Evolutionary conservation across 108 stramenopile species (phyloP).

Genomic region (Pseudonitzschia multiseries): DNA sequence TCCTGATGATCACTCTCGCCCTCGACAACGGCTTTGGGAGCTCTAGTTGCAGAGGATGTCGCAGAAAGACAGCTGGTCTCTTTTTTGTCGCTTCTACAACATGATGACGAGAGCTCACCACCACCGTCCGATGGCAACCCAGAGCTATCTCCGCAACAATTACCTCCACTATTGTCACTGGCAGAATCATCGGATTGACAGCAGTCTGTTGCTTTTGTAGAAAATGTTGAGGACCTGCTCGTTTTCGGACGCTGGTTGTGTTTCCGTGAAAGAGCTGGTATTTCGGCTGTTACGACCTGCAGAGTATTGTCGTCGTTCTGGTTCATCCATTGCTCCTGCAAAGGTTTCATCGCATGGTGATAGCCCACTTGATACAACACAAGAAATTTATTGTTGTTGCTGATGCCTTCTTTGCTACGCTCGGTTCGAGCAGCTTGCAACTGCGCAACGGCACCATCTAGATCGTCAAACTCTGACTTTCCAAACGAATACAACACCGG

Average conservation of each 20-base stretch:
- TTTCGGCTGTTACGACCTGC: constrained; percentile 25
- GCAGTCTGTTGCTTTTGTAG: background rate
- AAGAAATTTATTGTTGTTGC: constrained; percentile 41
- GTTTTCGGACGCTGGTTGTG: constrained; percentile 4
- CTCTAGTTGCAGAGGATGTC: background rate
- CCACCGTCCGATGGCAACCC: background rate
- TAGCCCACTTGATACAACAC: constrained; percentile 83
- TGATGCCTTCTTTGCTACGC: background rate
- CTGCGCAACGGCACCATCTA: constrained; percentile 22
- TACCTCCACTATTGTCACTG: constrained; percentile 5
- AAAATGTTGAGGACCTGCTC: background rate
- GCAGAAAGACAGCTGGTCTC: background rate
- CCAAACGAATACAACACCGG: constrained; percentile 84
- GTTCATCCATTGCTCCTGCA: constrained; percentile 46
- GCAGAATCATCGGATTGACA: constrained; percentile 5
- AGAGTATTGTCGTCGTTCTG: constrained; percentile 2
- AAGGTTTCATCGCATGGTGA: constrained; percentile 66
- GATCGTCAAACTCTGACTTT: constrained; percentile 31
- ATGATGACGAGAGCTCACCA: background rate
- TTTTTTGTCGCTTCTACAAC: background rate
- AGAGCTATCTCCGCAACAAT: constrained; percentile 10
- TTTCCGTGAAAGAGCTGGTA: constrained; percentile 17
- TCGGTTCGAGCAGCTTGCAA: constrained; percentile 17
- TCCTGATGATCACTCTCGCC: background rate
- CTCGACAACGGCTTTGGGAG: background rate